These are phyloP conservation scores for Massariosphaeria phaeospora DNA, from an alignment of 495 filamentous ascomycete species.

Conservation along the genomic window DNA sequence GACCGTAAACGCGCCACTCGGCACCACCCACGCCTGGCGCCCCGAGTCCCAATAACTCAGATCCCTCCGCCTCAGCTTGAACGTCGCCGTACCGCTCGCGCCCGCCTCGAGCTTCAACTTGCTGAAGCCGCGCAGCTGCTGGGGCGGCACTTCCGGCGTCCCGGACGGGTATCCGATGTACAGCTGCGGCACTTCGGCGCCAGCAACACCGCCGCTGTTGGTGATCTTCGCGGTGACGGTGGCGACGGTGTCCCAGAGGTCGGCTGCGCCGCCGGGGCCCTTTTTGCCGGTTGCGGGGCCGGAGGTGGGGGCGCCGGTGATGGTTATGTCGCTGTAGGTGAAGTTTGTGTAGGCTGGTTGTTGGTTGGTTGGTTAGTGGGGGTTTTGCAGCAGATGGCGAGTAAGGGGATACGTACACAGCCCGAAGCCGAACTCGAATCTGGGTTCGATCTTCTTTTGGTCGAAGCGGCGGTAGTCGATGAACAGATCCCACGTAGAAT, in stretches of 20 bases:
- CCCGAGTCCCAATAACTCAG: conserved; percentile 53
- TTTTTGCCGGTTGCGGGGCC: conserved; percentile 17
- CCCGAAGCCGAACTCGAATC: conserved; percentile 49
- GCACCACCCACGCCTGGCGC: conserved; percentile 51
- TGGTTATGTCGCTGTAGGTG: conserved; percentile 35
- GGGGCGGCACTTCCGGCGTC: conserved; percentile 42
- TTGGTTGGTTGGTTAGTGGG: not conserved
- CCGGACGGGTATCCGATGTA: conserved; percentile 41
- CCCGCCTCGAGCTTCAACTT: conserved; percentile 50
- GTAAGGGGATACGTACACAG: conserved; percentile 23
- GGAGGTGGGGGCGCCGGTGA: conserved; percentile 20
- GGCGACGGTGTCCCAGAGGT: conserved; percentile 45
- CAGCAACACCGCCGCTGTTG: conserved; percentile 51
- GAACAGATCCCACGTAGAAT: conserved; percentile 45
- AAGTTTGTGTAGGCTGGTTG: conserved; percentile 38
- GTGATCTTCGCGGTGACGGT: conserved; percentile 46
- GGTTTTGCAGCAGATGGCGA: not conserved
- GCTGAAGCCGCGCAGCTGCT: conserved; percentile 55
- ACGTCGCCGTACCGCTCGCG: conserved; percentile 44
- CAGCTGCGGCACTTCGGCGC: conserved; percentile 57
- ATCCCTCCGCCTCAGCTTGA: conserved; percentile 50
- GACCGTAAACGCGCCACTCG: conserved; percentile 46
- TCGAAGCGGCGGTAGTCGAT: conserved; percentile 54
- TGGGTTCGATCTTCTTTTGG: conserved; percentile 42
- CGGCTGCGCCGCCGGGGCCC: conserved; percentile 21